Conservation (phyloP, 129 eudicot species). For the Oenanthe sinensis region DNA sequence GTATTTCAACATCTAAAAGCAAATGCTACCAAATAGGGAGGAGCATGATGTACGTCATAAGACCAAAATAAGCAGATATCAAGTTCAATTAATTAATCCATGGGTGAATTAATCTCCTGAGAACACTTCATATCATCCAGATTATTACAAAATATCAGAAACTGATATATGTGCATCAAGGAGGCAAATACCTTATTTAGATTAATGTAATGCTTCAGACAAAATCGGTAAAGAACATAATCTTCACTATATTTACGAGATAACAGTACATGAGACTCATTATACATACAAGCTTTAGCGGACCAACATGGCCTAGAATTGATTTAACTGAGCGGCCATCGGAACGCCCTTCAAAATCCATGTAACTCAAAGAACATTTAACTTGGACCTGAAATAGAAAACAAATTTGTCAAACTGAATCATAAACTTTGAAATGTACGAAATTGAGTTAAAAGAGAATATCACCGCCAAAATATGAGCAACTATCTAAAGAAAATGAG, state of each 20-base stretch:
- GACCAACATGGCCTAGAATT: conserved; percentile 79
- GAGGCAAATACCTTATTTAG: neutral
- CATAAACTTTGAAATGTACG: neutral
- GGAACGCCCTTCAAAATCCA: conserved; percentile 99
- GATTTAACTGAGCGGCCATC: conserved; percentile 95
- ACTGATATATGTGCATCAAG: neutral
- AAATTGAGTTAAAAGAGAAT: neutral
- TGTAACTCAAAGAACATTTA: conserved; percentile 65
- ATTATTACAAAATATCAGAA: neutral
- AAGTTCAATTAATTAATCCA: neutral
- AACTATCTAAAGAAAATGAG: neutral
- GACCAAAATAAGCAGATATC: too few relatives aligned
- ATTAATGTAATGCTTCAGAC: neutral
- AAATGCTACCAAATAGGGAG: too few relatives aligned
- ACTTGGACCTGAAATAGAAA: conserved; percentile 71
- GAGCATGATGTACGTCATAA: too few relatives aligned
- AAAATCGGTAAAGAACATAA: neutral
- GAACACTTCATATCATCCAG: neutral
- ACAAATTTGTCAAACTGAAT: neutral
- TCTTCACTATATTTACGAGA: neutral
- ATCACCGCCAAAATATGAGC: neutral
- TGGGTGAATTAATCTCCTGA: neutral
- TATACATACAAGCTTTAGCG: conserved; percentile 70
- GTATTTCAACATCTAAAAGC: too few relatives aligned
- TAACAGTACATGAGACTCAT: conserved; percentile 1